phyloP scores from a whole-genome alignment of 2,329 filamentous ascomycete genomes.

The Ophiocordyceps sinensis region DNA sequence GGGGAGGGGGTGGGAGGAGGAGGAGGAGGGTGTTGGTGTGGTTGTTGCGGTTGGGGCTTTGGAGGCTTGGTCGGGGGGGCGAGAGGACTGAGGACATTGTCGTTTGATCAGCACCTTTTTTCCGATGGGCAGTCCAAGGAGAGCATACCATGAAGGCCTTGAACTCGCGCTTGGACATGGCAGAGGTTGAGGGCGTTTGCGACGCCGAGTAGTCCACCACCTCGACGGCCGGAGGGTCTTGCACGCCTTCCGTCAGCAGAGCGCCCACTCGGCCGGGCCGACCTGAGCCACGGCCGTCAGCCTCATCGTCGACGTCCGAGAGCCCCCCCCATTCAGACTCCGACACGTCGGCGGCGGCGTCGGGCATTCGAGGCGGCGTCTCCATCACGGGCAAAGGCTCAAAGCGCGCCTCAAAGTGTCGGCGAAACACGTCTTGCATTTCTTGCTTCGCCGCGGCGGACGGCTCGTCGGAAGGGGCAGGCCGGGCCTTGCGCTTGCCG shows the following conservation, averaged over 20 bases:
- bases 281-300: constrained; percentile 1
- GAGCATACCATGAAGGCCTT: constrained; percentile 60
- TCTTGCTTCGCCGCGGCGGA: constrained; percentile 26
- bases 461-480: constrained; percentile 5
- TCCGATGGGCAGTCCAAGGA: neutral
- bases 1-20: constrained; percentile 18
- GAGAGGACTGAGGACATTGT: constrained; percentile 27
- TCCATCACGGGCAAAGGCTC: constrained; percentile 47
- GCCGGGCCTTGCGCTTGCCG: constrained; percentile 33
- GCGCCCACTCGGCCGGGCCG: neutral
- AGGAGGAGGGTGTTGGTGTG: constrained; percentile 6
- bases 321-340: constrained; percentile 14
- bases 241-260: neutral
- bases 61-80: constrained; percentile 26
- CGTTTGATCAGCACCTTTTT: constrained; percentile 1
- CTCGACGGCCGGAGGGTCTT: constrained; percentile 26
- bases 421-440: constrained; percentile 61
- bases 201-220: constrained; percentile 45
- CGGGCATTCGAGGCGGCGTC: constrained; percentile 4
- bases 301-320: constrained; percentile 11
- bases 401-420: constrained; percentile 82
- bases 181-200: constrained; percentile 16
- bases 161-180: constrained; percentile 52
- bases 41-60: constrained; percentile 9
- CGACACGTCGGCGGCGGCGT: too few species aligned